A percentile compares a stretch with the other conserved stretches of the same genome.
Conservation (phyloP, 495 filamentous ascomycete genomes). For the Penicillium manginii region DNA sequence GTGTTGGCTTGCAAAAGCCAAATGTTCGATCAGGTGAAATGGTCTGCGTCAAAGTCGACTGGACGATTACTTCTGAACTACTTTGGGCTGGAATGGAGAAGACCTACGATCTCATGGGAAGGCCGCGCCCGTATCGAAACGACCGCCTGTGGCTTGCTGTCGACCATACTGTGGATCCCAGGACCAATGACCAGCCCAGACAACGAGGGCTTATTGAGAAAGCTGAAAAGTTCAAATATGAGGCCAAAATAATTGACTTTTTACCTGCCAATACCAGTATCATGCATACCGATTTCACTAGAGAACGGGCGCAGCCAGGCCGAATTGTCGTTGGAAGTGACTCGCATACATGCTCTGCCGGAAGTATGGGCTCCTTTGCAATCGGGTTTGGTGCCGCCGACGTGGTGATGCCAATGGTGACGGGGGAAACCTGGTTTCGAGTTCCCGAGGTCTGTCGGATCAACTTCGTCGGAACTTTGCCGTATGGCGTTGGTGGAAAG, state of each 20-base stretch:
- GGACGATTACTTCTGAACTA: constrained; percentile 45
- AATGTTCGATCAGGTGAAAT: constrained; percentile 34
- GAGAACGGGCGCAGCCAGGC: constrained; percentile 49
- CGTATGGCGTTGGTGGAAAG: constrained; percentile 48
- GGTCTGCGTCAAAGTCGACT: constrained; percentile 46
- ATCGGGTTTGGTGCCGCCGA: constrained; percentile 52
- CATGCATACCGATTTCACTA: constrained; percentile 51
- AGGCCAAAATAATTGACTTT: constrained; percentile 40
- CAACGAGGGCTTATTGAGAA: constrained; percentile 38
- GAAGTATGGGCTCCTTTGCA: constrained; percentile 41
- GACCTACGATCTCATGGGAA: constrained; percentile 37
- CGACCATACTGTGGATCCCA: constrained; percentile 52
- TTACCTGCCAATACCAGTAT: constrained; percentile 31
- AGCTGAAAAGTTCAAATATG: constrained; percentile 36
- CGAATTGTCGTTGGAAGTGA: constrained; percentile 51
- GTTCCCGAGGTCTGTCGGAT: constrained; percentile 48
- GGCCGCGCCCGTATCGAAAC: constrained; percentile 48
- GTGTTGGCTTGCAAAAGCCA: constrained; percentile 4
- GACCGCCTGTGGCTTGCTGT: constrained; percentile 53
- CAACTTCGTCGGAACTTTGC: constrained; percentile 35
- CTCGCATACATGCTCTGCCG: constrained; percentile 52
- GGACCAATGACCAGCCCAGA: constrained; percentile 35
- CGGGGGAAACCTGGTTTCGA: constrained; percentile 52
- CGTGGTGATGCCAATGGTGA: constrained; percentile 47
- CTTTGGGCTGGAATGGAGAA: constrained; percentile 49